Percentiles rank a stretch among this genome's conserved stretches.
Conservation (phyloP, 2,329 filamentous ascomycete genomes). For the Juglanconis juglandina region DNA sequence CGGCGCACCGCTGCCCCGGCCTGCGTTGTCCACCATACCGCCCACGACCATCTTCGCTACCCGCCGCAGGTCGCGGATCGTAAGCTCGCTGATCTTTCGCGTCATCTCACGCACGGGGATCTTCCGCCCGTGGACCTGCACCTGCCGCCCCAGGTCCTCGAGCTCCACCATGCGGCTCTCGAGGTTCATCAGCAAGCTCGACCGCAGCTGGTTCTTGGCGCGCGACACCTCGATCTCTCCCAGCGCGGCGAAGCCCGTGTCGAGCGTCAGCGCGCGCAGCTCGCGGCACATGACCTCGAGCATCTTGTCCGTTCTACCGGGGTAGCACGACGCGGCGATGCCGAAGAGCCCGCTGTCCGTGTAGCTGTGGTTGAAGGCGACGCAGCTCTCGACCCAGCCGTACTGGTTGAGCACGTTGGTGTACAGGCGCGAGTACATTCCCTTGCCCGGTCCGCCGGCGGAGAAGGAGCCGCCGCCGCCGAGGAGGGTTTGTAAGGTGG, state of each 20-base stretch:
- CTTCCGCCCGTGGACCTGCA: conserved; percentile 94
- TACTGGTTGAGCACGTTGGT: conserved; percentile 97
- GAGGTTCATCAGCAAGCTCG: conserved; percentile 90
- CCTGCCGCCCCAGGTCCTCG: conserved; percentile 89
- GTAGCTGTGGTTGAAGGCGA: conserved; percentile 97
- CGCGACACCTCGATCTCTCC: conserved; percentile 76
- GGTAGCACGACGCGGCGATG: conserved; percentile 82
- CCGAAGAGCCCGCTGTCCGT: conserved; percentile 94
- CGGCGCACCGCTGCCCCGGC: conserved; percentile 78
- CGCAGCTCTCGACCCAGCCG: conserved; percentile 93
- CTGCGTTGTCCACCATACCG: conserved; percentile 71
- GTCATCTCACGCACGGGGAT: conserved; percentile 94
- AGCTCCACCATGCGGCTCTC: conserved; percentile 97
- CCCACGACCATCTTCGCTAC: conserved; percentile 78
- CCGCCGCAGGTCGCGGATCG: conserved; percentile 72
- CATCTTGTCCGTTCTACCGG: conserved; percentile 75
- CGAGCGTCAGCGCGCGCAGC: conserved; percentile 72
- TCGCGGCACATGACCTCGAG: conserved; percentile 94
- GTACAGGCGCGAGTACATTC: conserved; percentile 97
- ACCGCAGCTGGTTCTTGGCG: conserved; percentile 94
- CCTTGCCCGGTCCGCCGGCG: conserved; percentile 93
- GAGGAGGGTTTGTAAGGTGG: conserved; percentile 90
- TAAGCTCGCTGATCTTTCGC: conserved; percentile 75
- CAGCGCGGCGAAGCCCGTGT: conserved; percentile 70
- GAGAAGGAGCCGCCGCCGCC: conserved; percentile 96